These are phyloP conservation scores for Tremellales sp. DNA, from an alignment of 1,284 basidiomycete species.

Conservation along the genomic window DNA sequence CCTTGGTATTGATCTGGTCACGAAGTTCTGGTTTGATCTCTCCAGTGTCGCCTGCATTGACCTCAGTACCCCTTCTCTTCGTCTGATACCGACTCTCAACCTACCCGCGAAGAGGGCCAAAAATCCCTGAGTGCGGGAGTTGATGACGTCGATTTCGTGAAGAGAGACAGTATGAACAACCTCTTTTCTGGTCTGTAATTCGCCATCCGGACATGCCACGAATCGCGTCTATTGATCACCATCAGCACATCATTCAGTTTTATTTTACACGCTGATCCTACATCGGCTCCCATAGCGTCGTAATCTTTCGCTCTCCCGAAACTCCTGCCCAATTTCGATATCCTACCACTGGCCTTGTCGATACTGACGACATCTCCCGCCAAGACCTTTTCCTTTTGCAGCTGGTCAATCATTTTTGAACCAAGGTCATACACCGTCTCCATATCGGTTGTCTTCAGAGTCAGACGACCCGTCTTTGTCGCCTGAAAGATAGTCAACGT, in stretches of 20 bases:
- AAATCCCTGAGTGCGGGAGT: slow-evolving; percentile 89
- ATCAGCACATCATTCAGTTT: slow-evolving; percentile 2
- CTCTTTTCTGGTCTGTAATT: slow-evolving; percentile 95
- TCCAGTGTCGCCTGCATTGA: slow-evolving; percentile 78
- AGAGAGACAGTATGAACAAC: slow-evolving; percentile 95
- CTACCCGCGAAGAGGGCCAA: slow-evolving; percentile 63
- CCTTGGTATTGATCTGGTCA: slow-evolving; percentile 94
- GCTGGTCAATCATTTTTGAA: slow-evolving; percentile 97
- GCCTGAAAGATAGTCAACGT: slow-evolving; percentile 56
- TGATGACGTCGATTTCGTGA: slow-evolving; percentile 99
- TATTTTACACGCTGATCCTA: slow-evolving; percentile 53
- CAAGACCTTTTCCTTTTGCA: slow-evolving; percentile 94
- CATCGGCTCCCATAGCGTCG: slow-evolving; percentile 97
- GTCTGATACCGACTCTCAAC: slow-evolving; percentile 14
- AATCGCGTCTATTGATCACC: slow-evolving; percentile 73
- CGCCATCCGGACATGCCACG: slow-evolving; percentile 95
- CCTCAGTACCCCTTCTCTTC: neutral
- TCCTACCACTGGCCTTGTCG: slow-evolving; percentile 96
- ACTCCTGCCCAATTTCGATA: slow-evolving; percentile 91
- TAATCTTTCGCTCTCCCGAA: slow-evolving; percentile 96
- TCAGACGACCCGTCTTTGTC: slow-evolving; percentile 95
- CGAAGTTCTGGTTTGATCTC: slow-evolving; percentile 98
- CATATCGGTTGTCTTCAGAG: slow-evolving; percentile 99
- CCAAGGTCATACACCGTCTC: slow-evolving; percentile 99
- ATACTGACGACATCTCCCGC: slow-evolving; percentile 96